Evolutionary conservation across 345 rosid genomes (phyloP), one percentile per base, ranked within the genome.

Genomic region (Linum tenue): DNA sequence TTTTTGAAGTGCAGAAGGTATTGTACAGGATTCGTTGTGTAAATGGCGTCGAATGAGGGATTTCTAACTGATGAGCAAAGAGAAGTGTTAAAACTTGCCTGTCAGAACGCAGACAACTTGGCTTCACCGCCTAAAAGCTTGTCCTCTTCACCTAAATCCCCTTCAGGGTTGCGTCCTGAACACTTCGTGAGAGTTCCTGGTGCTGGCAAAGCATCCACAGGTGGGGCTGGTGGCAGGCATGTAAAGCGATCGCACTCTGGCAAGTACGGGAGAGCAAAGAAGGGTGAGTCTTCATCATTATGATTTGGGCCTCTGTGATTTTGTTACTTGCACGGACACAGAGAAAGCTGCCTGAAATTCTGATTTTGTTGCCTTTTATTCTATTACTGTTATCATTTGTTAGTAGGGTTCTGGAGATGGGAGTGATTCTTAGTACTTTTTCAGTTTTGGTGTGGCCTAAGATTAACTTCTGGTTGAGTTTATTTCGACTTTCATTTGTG

Each of bases 191-290:
- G 83, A 73, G 83, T 82, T 76, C 91, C 88, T 17, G 77, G 80
- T 37, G 76, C 85, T 8, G 87, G 86, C 11, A 91, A 85, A 78
- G 88, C 81, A 3, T 73, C 88, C 0, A 77, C 73, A 0, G 80
- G 86, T 71, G 96, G 92, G 69, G 63, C 75, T 72, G 95, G 91
- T 0, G 79, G 70, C 38, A 81, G 95, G 78, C 97, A 87, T 66
- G 91, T 91, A 37, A 83, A 91, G 4, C 66, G 95, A 63, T 80
- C 97, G 0, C 95, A 95, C 77, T 95, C 99, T 0, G 99, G 96
- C 65, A 91, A 89, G 81, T 72, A 69, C 16, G 75, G 75, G 31
- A 89, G 90, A 37, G 97, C 80, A 4, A 91, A 95, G 86, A 95
- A 95, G 67, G 97, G 99, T 91, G 74, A 55, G 79, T 58, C 50